Evolutionary conservation across 108 stramenopile genomes (phyloP), one percentile per base, ranked within the genome.

Genomic region (Epithemia pelagica): DNA sequence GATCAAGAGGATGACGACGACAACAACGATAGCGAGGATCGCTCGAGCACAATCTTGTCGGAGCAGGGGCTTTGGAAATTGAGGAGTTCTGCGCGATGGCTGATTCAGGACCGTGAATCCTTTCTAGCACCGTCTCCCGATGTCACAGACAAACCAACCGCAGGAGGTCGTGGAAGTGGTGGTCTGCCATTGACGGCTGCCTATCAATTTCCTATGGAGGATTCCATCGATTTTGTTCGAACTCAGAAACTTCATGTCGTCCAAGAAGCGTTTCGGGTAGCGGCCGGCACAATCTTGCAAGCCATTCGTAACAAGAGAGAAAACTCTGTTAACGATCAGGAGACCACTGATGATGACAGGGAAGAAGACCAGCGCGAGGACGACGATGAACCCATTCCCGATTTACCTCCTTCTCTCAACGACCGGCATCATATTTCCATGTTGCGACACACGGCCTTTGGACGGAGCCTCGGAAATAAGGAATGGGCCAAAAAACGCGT

Each of bases 381-480:
- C 10, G 67, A 69, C 2, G 58, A 59, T 55, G 52, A 61, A 52
- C 21, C 10, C 0, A 31, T 30, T 29, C 25, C 25, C 3, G 26
- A 67, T 58, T 23, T 72, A 19, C 69, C 75, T 1, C 22, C 33
- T 5, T 30, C 53, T 25, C 52, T 29, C 8, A 28, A 51, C 54
- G 51, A 66, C 2, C 59, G 58, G 10, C 72, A 58, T 7, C 52
- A 25, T 0, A 30, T 54, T 20, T 5, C 37, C 5, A 15, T 15
- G 58, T 54, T 80, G 58, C 72, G 83, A 52, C 30, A 51, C 27
- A 29, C 24, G 0, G 71, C 72, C 58, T 59, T 84, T 59, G 59
- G 64, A 52, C 74, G 78, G 31, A 67, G 77, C 15, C 64, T 71
- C 52, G 67, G 73, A 21, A 82, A 82, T 55, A 82, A 82, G 55